Conservation (phyloP, 768 basidiomycete genomes). For the Boletus edulis region DNA sequence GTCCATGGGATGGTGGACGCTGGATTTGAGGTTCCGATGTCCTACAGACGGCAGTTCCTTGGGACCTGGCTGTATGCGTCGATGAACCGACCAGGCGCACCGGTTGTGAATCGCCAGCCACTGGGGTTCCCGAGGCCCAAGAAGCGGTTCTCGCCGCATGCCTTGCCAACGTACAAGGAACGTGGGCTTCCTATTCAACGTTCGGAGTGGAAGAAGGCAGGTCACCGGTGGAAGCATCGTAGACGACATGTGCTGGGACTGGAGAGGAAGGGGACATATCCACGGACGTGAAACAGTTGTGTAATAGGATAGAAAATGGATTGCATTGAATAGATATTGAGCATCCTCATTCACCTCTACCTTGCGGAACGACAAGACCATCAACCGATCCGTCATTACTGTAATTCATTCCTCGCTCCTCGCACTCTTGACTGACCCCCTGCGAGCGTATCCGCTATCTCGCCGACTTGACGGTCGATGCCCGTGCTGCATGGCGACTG, state of each 20-base stretch:
- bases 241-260: background rate
- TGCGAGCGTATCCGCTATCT: no score
- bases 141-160: constrained; percentile 22
- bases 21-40: constrained; percentile 41
- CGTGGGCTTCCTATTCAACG: constrained; percentile 35
- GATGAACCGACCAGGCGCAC: constrained; percentile 10
- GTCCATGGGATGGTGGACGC: constrained; percentile 37
- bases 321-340: constrained; percentile 7
- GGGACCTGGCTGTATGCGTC: constrained; percentile 31
- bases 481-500: no score
- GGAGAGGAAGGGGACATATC: no score
- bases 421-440: constrained; percentile 44
- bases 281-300: constrained; percentile 10
- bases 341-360: no score
- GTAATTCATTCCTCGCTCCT: no score
- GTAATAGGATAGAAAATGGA: constrained; percentile 18
- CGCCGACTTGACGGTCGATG: no score
- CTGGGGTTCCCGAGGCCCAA: constrained; percentile 23
- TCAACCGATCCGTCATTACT: constrained; percentile 30
- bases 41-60: constrained; percentile 39
- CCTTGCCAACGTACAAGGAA: constrained; percentile 28
- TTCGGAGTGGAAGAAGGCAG: constrained; percentile 21
- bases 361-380: no score
- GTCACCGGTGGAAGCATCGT: constrained; percentile 18
- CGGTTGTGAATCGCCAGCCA: constrained; percentile 24